A percentile compares a stretch with the other conserved stretches of the same genome.
phyloP scores from a whole-genome alignment of 2,329 filamentous ascomycete genomes.

The Teratosphaeria pseudoeucalypti region DNA sequence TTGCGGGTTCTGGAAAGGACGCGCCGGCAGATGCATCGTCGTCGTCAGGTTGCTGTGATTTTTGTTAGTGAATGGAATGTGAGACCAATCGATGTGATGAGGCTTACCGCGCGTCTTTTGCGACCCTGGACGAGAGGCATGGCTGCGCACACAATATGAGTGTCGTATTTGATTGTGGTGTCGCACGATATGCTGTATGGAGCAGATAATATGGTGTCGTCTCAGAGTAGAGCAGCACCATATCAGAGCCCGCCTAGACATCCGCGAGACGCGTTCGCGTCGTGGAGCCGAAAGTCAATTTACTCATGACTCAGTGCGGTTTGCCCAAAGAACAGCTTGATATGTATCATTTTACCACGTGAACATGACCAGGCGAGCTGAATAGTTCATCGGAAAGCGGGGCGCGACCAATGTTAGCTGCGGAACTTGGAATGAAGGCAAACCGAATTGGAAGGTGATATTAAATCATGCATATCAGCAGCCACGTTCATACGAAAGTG shows the following conservation, averaged over 20 bases:
- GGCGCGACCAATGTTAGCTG: not conserved
- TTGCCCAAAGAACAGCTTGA: not conserved
- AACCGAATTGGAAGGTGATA: not conserved
- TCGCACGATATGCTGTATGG: not conserved
- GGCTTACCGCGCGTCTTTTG: not conserved
- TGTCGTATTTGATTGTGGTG: not conserved
- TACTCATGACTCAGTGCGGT: not conserved
- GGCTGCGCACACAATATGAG: not conserved
- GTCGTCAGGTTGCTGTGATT: not conserved
- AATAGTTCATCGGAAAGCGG: not conserved
- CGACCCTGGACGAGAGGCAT: not conserved
- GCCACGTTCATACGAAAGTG: not conserved
- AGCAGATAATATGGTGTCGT: too few species aligned
- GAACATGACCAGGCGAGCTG: too few species aligned
- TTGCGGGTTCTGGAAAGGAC: constrained; percentile 43
- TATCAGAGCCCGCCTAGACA: not conserved
- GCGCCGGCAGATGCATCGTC: not conserved
- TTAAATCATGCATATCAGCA: not conserved
- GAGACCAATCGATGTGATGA: not conserved
- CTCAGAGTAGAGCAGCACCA: not conserved
- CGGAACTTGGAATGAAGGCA: not conserved
- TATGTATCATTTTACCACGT: too few species aligned
- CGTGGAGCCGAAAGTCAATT: not conserved
- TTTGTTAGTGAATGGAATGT: not conserved
- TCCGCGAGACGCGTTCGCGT: not conserved